Evolutionary conservation across 2,329 filamentous ascomycete genomes (phyloP), one percentile per base, ranked within the genome.

Genomic region (Meredithiella fracta): DNA sequence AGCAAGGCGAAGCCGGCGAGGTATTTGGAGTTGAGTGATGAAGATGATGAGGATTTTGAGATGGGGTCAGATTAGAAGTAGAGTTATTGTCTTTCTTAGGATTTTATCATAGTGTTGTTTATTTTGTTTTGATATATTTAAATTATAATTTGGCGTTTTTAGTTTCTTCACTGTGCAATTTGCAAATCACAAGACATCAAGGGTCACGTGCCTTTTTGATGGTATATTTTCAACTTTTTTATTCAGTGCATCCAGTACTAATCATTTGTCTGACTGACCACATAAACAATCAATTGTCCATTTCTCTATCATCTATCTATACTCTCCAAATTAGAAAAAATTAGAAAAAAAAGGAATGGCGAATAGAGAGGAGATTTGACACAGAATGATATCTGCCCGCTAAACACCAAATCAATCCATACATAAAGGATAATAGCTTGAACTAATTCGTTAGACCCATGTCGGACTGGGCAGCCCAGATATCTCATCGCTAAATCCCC

Each of bases 1-100:
- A 42, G 49, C 8, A 31, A 55, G 44, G 60, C 58, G 47, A 63
- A 63, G 58, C 62, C 61, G 40, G 59, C 42, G n/a, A 42, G 42
- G 20, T 58, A 58, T 40, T 6, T 58, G 22, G 56, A 58, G 44
- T 26, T 58, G 6, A 55, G 52, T 14, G 56, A 58, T 38, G 56
- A 58, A 5, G 56, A 57, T 3, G 55, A 57, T 42, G 56, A 58
- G n/a, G 56, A 58, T 25, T 58, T 58, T 54, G 47, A 58, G 4
- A 58, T 58, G 56, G 56, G 49, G 4, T 58, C 56, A 20, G 56
- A 58, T 47, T 58, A 58, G 40, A 50, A 7, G n/a, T 44, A n/a
- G 25, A 31, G 31, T 23, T 44, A 47, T 37, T 25, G 17, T 23
- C 31, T 47, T 6, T 14, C 31, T 26, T 34, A 22, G 26, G 26